phyloP scores from a whole-genome alignment of 495 filamentous ascomycete genomes.

The Pyronema domesticum region DNA sequence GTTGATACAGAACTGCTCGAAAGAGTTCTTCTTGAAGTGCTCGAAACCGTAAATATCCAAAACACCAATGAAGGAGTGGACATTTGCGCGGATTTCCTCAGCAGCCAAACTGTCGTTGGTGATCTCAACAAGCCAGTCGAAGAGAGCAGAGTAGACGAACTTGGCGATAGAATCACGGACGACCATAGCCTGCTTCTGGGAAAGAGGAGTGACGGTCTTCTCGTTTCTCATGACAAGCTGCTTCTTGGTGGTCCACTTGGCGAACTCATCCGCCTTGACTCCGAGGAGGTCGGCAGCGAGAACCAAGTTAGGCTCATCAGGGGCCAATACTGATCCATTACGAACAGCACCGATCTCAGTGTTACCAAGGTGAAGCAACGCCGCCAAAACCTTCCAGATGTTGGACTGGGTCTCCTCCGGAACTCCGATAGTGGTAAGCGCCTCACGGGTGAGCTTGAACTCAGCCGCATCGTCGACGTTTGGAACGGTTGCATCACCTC shows the following conservation, averaged over 20 bases:
- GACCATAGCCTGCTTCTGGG: slow-evolving; percentile 81
- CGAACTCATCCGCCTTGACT: slow-evolving; percentile 72
- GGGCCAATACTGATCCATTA: slow-evolving; percentile 65
- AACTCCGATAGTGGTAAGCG: slow-evolving; percentile 78
- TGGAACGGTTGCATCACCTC: slow-evolving; percentile 74
- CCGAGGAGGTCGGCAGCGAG: slow-evolving; percentile 75
- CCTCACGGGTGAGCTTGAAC: slow-evolving; percentile 71
- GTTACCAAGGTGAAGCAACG: slow-evolving; percentile 87
- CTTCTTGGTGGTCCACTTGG: slow-evolving; percentile 99
- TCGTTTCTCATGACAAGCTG: slow-evolving; percentile 92
- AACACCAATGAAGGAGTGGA: slow-evolving; percentile 91
- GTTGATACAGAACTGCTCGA: slow-evolving; percentile 99
- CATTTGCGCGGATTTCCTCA: slow-evolving; percentile 63
- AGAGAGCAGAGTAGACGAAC: slow-evolving; percentile 94
- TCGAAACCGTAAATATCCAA: slow-evolving; percentile 99
- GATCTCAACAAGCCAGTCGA: slow-evolving; percentile 94
- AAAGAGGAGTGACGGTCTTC: slow-evolving; percentile 92
- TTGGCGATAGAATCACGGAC: slow-evolving; percentile 97
- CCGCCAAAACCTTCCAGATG: slow-evolving; percentile 83
- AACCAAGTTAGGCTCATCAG: slow-evolving; percentile 63
- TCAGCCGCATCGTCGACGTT: slow-evolving; percentile 92
- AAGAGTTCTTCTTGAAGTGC: slow-evolving; percentile 98
- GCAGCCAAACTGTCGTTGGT: slow-evolving; percentile 85
- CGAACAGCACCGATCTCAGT: slow-evolving; percentile 82
- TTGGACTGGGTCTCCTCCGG: slow-evolving; percentile 50